phyloP scores from a whole-genome alignment of 2,329 filamentous ascomycete genomes.

The Calonectria leucothoes region DNA sequence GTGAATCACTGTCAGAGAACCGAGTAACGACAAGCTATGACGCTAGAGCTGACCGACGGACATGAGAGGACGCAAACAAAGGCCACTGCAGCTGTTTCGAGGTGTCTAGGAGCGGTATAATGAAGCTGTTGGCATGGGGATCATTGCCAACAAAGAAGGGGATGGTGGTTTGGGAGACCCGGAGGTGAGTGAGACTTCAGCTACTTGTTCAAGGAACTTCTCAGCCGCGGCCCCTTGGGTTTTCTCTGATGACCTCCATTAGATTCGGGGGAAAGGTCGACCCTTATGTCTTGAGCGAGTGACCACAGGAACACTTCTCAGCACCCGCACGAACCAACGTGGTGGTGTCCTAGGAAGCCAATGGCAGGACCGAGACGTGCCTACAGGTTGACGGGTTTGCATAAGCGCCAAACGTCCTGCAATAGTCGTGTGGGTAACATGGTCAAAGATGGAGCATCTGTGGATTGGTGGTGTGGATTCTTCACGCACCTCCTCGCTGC shows the following conservation, averaged over 20 bases:
- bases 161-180: not conserved
- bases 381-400: slow-evolving; percentile 6
- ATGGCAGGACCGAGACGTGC: not conserved
- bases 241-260: not conserved
- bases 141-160: not conserved
- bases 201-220: not conserved
- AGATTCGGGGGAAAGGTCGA: not conserved
- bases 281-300: not conserved
- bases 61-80: not conserved
- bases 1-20: not conserved
- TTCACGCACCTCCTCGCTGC: slow-evolving; percentile 2
- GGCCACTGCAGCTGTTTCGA: not conserved
- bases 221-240: not conserved
- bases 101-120: not conserved
- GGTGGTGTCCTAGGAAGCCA: not conserved
- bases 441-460: not conserved
- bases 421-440: not conserved
- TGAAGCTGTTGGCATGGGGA: not conserved
- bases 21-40: not conserved
- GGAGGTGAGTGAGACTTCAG: not conserved
- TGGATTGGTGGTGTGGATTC: slow-evolving; percentile 4
- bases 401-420: not conserved
- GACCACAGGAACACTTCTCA: not conserved
- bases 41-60: not conserved
- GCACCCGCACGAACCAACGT: not conserved